Base-by-base conservation (phyloP, 202 grass and related monocot genomes). In the Schoenoplectus tabernaemontani region DNA sequence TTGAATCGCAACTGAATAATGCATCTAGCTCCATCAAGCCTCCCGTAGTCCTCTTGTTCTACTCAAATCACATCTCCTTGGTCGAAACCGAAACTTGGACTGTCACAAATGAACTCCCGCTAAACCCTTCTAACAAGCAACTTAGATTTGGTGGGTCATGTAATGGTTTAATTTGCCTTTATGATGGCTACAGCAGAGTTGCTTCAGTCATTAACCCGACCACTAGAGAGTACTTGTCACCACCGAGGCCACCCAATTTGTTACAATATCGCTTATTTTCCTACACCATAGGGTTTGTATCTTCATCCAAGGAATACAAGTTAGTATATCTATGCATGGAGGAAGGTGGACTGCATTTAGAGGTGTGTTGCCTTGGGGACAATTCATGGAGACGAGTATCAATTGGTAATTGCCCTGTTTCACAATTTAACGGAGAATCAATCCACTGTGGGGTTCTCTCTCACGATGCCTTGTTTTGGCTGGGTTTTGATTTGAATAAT, bases 21-120 rank as follows among this genome's bases (percentile, higher is more conserved):
- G 50, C 73, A 30, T 57, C 53, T 57, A 77, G 9, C 56, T 53
- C 74, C 13, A 6, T 30, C 50, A 78, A 22, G 50, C 51, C 51
- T 78, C 34, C 74, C 50, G 37, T 57, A 57, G 44, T 78, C 53
- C 74, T 78, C 74, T 42, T 78, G 32, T 58, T 53, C 16, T 78
- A 78, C 74, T 58, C 51, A 3, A 78, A 41, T 38, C 17, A 6
- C 38, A 22, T 57, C 53, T 78, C 53, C 56, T 58, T 59, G 10
- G 74, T 78, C 4, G 74, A 78, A 38, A 78, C 74, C 30, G 37
- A 78, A 78, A 78, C 74, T 38, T 78, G 50, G 74, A 57, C 33
- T 20, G 10, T 78, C 1, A 20, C 51, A 24, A 57, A 59, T 57
- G 17, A 54, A 1, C 33, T 78, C 23, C 41, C 30, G 6, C 4